Percentiles rank a stretch among this genome's conserved stretches.
phyloP scores from a whole-genome alignment of 179 eudicot species.

The Drosera spatulata region DNA sequence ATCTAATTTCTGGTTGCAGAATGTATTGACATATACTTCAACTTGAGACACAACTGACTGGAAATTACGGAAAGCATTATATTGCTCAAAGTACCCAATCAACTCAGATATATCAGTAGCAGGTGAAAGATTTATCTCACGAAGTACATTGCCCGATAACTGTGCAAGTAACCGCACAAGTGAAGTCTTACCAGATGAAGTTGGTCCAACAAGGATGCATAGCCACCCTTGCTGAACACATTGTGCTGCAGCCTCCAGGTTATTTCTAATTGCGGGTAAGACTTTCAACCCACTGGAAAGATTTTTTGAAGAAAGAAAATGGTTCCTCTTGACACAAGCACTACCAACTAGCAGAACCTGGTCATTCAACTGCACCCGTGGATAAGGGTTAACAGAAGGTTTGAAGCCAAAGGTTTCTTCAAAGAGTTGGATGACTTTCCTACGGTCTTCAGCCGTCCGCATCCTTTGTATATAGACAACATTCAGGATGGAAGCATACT shows the following conservation, averaged over 20 bases:
- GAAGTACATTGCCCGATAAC: slow-evolving; percentile 72
- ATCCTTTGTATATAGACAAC: slow-evolving; percentile 81
- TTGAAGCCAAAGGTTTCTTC: slow-evolving; percentile 53
- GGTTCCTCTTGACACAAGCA: slow-evolving; percentile 44
- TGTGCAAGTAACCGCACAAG: slow-evolving; percentile 71
- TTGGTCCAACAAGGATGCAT: slow-evolving; percentile 82
- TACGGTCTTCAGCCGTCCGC: slow-evolving; percentile 78
- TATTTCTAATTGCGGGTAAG: slow-evolving; percentile 55
- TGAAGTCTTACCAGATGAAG: slow-evolving; percentile 89
- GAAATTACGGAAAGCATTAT: slow-evolving; percentile 72
- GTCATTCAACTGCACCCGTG: slow-evolving; percentile 62
- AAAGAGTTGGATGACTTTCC: slow-evolving; percentile 51
- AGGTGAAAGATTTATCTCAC: slow-evolving; percentile 86
- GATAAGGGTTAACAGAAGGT: slow-evolving; percentile 56
- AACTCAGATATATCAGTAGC: slow-evolving; percentile 87
- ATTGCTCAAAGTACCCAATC: slow-evolving; percentile 96
- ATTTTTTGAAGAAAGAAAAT: slow-evolving; percentile 23
- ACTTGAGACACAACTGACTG: slow-evolving; percentile 37
- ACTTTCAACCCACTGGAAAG: slow-evolving; percentile 46
- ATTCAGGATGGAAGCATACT: slow-evolving; percentile 53
- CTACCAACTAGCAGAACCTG: slow-evolving; percentile 45
- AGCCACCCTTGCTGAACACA: slow-evolving; percentile 80
- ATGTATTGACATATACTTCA: slow-evolving; percentile 55
- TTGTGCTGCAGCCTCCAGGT: slow-evolving; percentile 69
- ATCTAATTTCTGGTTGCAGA: slow-evolving; percentile 51